phyloP scores from a whole-genome alignment of 1,284 basidiomycete species.

The Flammula alnicola region DNA sequence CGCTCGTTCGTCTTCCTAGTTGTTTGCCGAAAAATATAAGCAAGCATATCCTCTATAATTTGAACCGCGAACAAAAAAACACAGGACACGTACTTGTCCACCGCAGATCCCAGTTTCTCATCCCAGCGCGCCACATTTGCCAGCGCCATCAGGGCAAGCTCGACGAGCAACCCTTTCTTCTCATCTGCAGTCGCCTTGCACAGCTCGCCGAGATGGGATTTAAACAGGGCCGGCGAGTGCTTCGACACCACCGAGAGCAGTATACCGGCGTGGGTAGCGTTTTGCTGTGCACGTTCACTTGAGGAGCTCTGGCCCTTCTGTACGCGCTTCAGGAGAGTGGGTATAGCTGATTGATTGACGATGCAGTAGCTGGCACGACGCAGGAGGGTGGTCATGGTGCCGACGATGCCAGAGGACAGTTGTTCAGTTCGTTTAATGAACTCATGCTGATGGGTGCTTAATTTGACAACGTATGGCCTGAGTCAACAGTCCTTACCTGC shows the following conservation, averaged over 20 bases:
- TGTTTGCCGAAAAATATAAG: background rate
- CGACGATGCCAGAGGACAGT: slow-evolving; percentile 59
- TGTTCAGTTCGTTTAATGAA: slow-evolving; percentile 79
- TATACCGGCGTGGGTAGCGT: slow-evolving; percentile 51
- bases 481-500: slow-evolving; percentile 50
- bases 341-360: slow-evolving; percentile 85
- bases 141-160: slow-evolving; percentile 77
- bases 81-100: slow-evolving; percentile 65
- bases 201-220: slow-evolving; percentile 77
- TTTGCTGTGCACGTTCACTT: slow-evolving; percentile 22
- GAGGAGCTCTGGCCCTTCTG: slow-evolving; percentile 48
- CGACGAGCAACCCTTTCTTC: slow-evolving; percentile 60
- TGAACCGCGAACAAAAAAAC: slow-evolving; percentile 2
- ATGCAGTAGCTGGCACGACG: slow-evolving; percentile 76
- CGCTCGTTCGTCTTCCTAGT: slow-evolving; percentile 70
- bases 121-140: slow-evolving; percentile 70
- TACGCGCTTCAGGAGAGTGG: slow-evolving; percentile 75
- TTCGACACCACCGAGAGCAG: slow-evolving; percentile 76
- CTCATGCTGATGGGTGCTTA: slow-evolving; percentile 58
- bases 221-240: slow-evolving; percentile 75
- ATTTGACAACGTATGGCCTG: background rate
- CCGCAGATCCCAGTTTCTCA: slow-evolving; percentile 49
- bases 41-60: background rate
- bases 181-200: slow-evolving; percentile 69
- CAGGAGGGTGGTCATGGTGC: slow-evolving; percentile 78